Evolutionary conservation across 305 asterid species (phyloP).

Genomic region (Solanum aculeatissimum): DNA sequence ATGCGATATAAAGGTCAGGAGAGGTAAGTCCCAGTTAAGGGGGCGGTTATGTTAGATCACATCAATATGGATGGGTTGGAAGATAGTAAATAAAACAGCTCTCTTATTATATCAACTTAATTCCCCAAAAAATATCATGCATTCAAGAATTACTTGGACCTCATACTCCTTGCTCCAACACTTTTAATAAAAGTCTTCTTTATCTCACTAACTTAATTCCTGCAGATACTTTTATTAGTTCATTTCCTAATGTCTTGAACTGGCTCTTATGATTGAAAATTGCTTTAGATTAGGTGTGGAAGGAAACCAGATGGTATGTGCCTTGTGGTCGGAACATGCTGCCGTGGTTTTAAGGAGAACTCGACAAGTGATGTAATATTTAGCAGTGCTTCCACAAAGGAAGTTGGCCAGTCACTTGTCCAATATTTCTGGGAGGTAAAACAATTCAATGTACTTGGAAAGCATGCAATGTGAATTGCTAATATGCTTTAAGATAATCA

Average conservation of each 20-base stretch:
- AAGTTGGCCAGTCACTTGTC: constrained; percentile 56
- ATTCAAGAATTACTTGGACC: neutral
- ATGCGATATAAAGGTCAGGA: neutral
- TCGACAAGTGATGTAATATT: constrained; percentile 71
- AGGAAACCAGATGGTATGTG: constrained; percentile 89
- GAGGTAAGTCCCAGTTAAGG: neutral
- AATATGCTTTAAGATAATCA: neutral
- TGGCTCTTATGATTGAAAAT: constrained; percentile 17
- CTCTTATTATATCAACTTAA: neutral
- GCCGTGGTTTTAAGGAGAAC: constrained; percentile 70
- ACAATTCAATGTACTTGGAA: neutral
- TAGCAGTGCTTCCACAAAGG: constrained; percentile 61
- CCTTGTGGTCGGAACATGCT: constrained; percentile 94
- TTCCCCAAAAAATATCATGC: neutral
- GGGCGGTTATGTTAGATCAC: neutral
- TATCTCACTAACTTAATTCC: neutral
- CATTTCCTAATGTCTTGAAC: neutral
- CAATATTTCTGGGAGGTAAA: constrained; percentile 97
- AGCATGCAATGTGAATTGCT: neutral
- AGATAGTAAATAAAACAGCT: neutral
- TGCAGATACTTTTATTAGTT: neutral
- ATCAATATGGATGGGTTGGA: neutral
- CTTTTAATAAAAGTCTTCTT: neutral
- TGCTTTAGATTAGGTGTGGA: constrained; percentile 71
- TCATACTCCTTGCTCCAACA: neutral